Evolutionary conservation across 78 protist species (phyloP).

Genomic region (Monosiga brevicollis): DNA sequence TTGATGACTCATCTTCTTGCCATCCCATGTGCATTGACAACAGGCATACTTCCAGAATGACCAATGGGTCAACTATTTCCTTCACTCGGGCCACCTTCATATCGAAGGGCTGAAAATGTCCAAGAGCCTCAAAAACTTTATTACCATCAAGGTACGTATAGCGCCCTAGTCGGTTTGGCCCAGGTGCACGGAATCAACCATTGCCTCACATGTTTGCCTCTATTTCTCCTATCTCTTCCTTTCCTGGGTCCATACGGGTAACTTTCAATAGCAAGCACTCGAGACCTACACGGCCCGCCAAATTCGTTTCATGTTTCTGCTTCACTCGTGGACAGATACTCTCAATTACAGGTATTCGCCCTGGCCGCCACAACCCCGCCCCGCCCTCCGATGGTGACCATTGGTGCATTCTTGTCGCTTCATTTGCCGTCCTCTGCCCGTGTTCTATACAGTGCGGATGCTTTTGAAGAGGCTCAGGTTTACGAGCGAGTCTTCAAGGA

Average conservation of each 20-base stretch:
- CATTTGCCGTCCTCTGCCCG: too few relatives aligned
- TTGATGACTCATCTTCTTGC: too few relatives aligned
- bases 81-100: conserved; percentile 81
- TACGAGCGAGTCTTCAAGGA: conserved; percentile 59
- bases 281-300: conserved; percentile 73
- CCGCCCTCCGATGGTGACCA: too few relatives aligned
- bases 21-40: too few relatives aligned
- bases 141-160: conserved; percentile 77
- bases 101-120: conserved; percentile 94
- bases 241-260: too few relatives aligned
- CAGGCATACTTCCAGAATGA: conserved; percentile 36
- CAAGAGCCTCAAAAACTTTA: conserved; percentile 95
- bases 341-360: conserved; percentile 74
- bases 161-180: neutral
- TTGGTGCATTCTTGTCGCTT: too few relatives aligned
- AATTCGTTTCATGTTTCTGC: conserved; percentile 82
- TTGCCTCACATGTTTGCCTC: neutral
- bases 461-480: conserved; percentile 57
- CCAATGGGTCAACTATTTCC: conserved; percentile 88
- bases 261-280: conserved; percentile 59
- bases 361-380: too few relatives aligned
- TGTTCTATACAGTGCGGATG: too few relatives aligned
- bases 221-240: neutral
- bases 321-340: conserved; percentile 46
- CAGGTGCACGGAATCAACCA: conserved; percentile 15